These are phyloP conservation scores for Kuraishia molischiana DNA, from an alignment of 805 yeast species.

Conservation along the genomic window DNA sequence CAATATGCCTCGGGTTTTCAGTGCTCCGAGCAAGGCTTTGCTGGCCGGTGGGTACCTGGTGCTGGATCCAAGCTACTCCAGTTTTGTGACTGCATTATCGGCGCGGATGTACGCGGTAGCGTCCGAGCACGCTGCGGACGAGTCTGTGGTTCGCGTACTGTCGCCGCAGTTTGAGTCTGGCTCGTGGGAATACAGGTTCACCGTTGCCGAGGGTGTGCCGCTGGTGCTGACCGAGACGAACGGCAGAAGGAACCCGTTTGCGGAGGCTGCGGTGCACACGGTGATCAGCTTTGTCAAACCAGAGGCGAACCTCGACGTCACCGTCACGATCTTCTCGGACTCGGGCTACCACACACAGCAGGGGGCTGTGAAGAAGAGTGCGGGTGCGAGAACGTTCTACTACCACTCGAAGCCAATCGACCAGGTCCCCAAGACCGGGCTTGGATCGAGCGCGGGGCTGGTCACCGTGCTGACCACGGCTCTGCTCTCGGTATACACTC, in stretches of 20 bases:
- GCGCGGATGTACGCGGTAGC: conserved; percentile 81
- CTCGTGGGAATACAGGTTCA: conserved; percentile 49
- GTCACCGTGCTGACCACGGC: conserved; percentile 75
- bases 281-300: conserved; percentile 44
- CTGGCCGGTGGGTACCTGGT: conserved; percentile 94
- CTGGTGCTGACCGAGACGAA: conserved; percentile 10
- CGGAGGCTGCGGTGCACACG: conserved; percentile 50
- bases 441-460: conserved; percentile 93
- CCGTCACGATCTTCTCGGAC: conserved; percentile 70
- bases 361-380: conserved; percentile 24
- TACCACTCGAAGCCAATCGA: conserved; percentile 53
- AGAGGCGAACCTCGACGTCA: conserved; percentile 19
- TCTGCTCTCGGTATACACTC: conserved; percentile 36
- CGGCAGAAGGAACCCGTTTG: conserved; percentile 54
- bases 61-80: conserved; percentile 60
- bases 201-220: conserved; percentile 6
- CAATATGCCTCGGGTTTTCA: not conserved
- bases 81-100: conserved; percentile 81
- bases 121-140: conserved; percentile 4
- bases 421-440: conserved; percentile 84
- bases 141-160: conserved; percentile 29
- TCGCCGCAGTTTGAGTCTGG: conserved; percentile 76
- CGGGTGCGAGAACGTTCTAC: conserved; percentile 35
- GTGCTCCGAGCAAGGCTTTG: conserved; percentile 95
- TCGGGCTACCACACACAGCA: conserved; percentile 81